Evolutionary conservation across 2,329 filamentous ascomycete genomes (phyloP), one percentile per base, ranked within the genome.

Genomic region (Botrytis squamosa): DNA sequence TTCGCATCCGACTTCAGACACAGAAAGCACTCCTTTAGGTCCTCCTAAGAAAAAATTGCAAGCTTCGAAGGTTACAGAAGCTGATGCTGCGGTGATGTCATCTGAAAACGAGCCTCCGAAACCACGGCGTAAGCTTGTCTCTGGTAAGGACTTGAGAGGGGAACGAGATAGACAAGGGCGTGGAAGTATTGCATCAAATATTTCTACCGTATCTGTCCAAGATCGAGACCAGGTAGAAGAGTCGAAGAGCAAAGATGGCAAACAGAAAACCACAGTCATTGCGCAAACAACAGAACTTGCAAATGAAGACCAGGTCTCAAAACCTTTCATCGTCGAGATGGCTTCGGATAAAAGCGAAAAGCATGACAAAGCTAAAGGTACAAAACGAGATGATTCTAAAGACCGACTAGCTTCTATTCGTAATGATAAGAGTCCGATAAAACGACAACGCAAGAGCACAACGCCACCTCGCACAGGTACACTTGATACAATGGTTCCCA

Each of bases 51-150:
- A 85, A 18, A 78, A 83, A 20, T 75, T 81, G 60, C 90, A 88
- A 78, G 78, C 46, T n/a, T 25, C 84, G 8, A 89, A 86, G 76
- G 85, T 86, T 65, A 81, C 84, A 1, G 89, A 91, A 70, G 84
- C 87, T 0, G 89, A 91, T 66, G 84, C 85, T 22, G 84, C 82
- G 3, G 82, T 84, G 10, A 88, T 87, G 0, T 49, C 87, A 0
- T 44, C 79, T 49, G 79, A 81, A 40, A 80, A 88, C 88, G 78
- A 89, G 85, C 76, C 77, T 18, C 2, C 84, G 36, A 91, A 91
- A 78, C 89, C 89, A 2, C 83, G 89, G 38, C 85, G 88, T 57
- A 92, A 91, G 78, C 84, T 92, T 18, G 85, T 91, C 33, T 91
- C 89, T 0, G 89, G 89, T 52, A 87, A 86, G 70, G 89, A 91